Base-by-base conservation (phyloP, 176 grass and related monocot species). In the Raddia distichophylla region DNA sequence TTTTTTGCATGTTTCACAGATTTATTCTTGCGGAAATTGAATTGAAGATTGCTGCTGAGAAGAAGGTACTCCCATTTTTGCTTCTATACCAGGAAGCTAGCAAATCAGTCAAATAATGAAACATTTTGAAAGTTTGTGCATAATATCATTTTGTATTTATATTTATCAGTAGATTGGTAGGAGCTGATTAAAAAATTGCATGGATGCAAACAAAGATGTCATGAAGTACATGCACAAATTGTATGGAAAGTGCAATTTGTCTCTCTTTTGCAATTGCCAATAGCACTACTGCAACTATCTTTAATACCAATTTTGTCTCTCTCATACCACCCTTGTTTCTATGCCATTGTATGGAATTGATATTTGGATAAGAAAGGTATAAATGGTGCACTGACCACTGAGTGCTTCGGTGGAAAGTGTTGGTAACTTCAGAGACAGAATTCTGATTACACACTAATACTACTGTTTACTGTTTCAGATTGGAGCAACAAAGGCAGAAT, bases 1-100 rank as follows among this genome's bases (percentile, higher is more conserved):
- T 78, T n/a, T n/a, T n/a, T 86, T 77, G 20, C 37, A 8, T 49
- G 42, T 52, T 87, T 73, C 35, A 60, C 90, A 98, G 95, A 86
- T 82, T 6, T 51, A 62, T 98, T 95, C 77, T 64, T 91, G 84
- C 71, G 64, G 76, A 98, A n/a, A n/a, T n/a, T n/a, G n/a, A 95
- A 47, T 58, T 98, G 82, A 93, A 84, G 90, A 64, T 73, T 70
- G 90, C 86, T 79, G 93, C 90, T 77, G 90, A 93, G 59, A 91
- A 73, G 86, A 95, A 95, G 86, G 92, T 98, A 86, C 9, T 5
- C 19, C 79, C 75, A n/a, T 71, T 37, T 42, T 13, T 46, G 20
- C 54, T 49, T 78, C 73, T 84, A 3, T 47, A 22, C 43, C 1
- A 68, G 7, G 35, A 58, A 80, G 52, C 71, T 83, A 49, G 1